Base-by-base conservation (phyloP, 2,329 filamentous ascomycete species). In the Epichloe baconii region DNA sequence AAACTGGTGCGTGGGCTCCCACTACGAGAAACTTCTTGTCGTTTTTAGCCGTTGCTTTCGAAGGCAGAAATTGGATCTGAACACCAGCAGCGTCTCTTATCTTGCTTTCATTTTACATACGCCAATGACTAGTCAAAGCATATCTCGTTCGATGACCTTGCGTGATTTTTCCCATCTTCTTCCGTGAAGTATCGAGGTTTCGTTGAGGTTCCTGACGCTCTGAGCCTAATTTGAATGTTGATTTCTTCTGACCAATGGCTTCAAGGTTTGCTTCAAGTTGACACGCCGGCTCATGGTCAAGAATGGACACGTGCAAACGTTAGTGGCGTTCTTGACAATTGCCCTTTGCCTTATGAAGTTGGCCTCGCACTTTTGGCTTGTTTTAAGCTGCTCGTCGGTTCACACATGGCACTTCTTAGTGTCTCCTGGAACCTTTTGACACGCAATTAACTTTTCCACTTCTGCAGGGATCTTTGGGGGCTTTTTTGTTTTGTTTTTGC, bases 1-100 rank as follows among this genome's bases (percentile, higher is more conserved):
- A 56, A 62, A 62, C 57, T 58, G 58, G 61, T 60, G 63, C 56
- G 58, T 61, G 61, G 58, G 56, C 15, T 55, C 53, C 54, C 52
- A 53, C 56, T 57, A 56, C 55, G 57, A 50, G 41, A 58, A 58
- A 59, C 57, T 54, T 59, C 57, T 56, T 57, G 55, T 58, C 52
- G 54, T 44, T 49, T 11, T 59, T 50, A 59, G 61, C 58, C 59
- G 56, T 63, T 62, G 63, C 41, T 52, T 48, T 36, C n/a, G 17
- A 47, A 48, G 35, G 41, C 26, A 59, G 53, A 55, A 61, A 60
- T 65, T 63, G 59, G 61, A 63, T 64, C 58, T 59, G 52, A 52
- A 54, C 56, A 48, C 57, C 52, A 59, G 52, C 57, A 57, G 51
- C 54, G 49, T 53, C 54, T 58, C 50, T 40, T 51, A 52, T 54